These are phyloP conservation scores for Circinella umbellata DNA, from an alignment of 371 early-diverging fungal species.

Conservation along the genomic window DNA sequence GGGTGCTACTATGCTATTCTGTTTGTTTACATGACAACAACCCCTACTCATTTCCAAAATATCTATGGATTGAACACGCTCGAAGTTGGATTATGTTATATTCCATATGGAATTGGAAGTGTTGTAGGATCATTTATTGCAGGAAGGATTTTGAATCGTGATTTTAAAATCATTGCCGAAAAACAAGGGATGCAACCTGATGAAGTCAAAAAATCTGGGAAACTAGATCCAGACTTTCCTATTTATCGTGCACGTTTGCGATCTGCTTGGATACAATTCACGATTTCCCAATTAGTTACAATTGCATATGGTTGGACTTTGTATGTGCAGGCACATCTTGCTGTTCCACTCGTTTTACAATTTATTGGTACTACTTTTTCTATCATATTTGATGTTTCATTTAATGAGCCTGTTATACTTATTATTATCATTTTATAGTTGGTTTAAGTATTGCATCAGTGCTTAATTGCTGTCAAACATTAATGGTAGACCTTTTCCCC, in stretches of 20 bases:
- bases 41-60: constrained; percentile 24
- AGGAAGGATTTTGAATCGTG: constrained; percentile 38
- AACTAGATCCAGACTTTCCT: constrained; percentile 26
- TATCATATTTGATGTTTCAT: no score
- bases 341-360: constrained; percentile 34
- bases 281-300: constrained; percentile 18
- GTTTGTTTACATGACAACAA: constrained; percentile 26
- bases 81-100: constrained; percentile 40
- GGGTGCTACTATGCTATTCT: constrained; percentile 22
- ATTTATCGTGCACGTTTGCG: constrained; percentile 37
- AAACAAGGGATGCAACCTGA: constrained; percentile 12
- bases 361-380: constrained; percentile 26
- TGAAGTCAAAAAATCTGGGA: constrained; percentile 16
- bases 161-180: constrained; percentile 27
- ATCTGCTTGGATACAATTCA: constrained; percentile 25
- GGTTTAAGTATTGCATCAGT: constrained; percentile 21
- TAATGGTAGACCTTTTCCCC: constrained; percentile 44
- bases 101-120: constrained; percentile 34
- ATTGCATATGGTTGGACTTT: constrained; percentile 41
- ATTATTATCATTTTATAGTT: constrained; percentile 10
- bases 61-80: constrained; percentile 29
- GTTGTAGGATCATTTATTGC: constrained; percentile 31
- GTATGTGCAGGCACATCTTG: constrained; percentile 27
- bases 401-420: no score
- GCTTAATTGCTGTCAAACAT: constrained; percentile 33